Conservation (phyloP, 768 basidiomycete genomes). For the Rhodotorula taiwanensis region DNA sequence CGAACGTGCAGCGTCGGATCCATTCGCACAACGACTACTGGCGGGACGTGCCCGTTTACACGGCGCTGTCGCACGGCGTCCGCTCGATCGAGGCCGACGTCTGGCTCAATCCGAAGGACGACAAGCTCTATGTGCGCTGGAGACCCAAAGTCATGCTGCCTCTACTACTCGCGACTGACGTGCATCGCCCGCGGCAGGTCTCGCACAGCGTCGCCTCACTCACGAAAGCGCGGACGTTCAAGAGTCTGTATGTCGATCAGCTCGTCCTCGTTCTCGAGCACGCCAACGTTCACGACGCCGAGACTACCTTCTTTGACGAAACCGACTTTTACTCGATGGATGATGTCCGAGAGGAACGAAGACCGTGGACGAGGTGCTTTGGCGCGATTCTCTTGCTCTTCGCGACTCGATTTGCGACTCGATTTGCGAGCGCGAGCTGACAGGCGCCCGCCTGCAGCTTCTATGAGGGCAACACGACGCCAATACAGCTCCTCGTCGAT, state of each 20-base stretch:
- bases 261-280: constrained; percentile 24
- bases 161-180: background rate
- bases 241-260: constrained; percentile 20
- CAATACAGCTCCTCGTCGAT: constrained; percentile 27
- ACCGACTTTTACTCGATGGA: constrained; percentile 16
- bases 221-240: constrained; percentile 25
- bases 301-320: constrained; percentile 14
- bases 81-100: constrained; percentile 32
- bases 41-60: constrained; percentile 30
- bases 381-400: background rate
- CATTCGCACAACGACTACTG: constrained; percentile 39
- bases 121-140: constrained; percentile 24
- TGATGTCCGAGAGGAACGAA: constrained; percentile 14
- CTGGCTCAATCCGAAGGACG: constrained; percentile 31
- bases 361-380: constrained; percentile 24
- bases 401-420: too few relatives aligned
- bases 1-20: background rate
- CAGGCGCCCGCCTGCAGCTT: background rate
- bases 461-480: constrained; percentile 26
- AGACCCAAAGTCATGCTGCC: background rate
- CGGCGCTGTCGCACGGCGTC: constrained; percentile 29
- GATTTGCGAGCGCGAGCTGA: too few relatives aligned
- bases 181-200: background rate
- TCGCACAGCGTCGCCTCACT: constrained; percentile 28
- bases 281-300: constrained; percentile 14